Evolutionary conservation across 768 basidiomycete genomes (phyloP).

Genomic region (Leucocoprinus sp.): DNA sequence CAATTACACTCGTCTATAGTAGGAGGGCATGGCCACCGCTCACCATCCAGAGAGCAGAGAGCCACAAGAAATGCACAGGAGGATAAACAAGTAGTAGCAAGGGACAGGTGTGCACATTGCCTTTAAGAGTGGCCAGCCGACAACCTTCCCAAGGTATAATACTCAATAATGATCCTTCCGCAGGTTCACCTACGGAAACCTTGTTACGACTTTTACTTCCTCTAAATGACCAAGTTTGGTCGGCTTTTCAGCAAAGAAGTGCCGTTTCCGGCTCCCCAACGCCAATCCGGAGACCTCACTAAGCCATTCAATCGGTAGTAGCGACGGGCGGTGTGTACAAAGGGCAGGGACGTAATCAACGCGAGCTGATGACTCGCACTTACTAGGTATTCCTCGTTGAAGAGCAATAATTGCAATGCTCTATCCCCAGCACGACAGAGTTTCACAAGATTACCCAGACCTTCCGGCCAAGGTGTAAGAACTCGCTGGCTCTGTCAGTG

Average conservation of each 20-base stretch:
- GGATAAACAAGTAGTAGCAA: slow-evolving; percentile 28
- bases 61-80: slow-evolving; percentile 40
- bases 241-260: slow-evolving; percentile 43
- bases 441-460: slow-evolving; percentile 34
- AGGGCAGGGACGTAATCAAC: slow-evolving; percentile 89
- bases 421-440: slow-evolving; percentile 12
- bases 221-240: slow-evolving; percentile 79
- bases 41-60: slow-evolving; percentile 8
- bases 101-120: slow-evolving; percentile 31
- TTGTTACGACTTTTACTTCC: slow-evolving; percentile 81
- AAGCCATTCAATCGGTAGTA: slow-evolving; percentile 90
- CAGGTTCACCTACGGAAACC: slow-evolving; percentile 80
- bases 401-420: slow-evolving; percentile 58
- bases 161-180: slow-evolving; percentile 65
- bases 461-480: too few species aligned
- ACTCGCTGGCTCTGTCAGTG: slow-evolving; percentile 88
- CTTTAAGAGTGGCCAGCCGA: slow-evolving; percentile 24
- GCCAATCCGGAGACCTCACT: slow-evolving; percentile 80
- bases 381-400: slow-evolving; percentile 89
- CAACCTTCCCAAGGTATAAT: slow-evolving; percentile 22
- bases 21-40: background rate
- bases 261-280: slow-evolving; percentile 50
- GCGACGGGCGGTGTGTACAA: slow-evolving; percentile 87
- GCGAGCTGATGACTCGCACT: slow-evolving; percentile 82
- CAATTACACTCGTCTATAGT: background rate